Conservation (phyloP, 345 rosid species). For the Trapa bicornis region DNA sequence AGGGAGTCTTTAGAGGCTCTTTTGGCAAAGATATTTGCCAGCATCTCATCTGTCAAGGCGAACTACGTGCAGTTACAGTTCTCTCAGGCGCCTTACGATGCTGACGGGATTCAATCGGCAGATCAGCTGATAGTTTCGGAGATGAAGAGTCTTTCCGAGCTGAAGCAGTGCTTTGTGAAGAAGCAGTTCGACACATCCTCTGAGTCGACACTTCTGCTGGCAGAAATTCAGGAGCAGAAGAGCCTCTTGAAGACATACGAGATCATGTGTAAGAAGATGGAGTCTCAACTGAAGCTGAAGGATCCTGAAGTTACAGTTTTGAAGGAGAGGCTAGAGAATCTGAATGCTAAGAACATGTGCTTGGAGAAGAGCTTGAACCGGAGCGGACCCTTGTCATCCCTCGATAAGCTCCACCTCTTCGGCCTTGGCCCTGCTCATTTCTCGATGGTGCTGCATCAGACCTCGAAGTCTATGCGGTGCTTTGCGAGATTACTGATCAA, state of each 20-base stretch:
- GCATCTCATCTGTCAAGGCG: constrained; percentile 59
- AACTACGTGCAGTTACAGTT: constrained; percentile 67
- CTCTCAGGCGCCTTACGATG: constrained; percentile 79
- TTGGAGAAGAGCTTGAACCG: constrained; percentile 56
- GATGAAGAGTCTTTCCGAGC: constrained; percentile 57
- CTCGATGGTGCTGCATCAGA: constrained; percentile 32
- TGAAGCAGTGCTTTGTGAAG: constrained; percentile 66
- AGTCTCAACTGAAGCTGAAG: constrained; percentile 57
- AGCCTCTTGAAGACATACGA: constrained; percentile 49
- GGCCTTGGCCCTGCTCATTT: constrained; percentile 47
- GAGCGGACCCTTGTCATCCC: constrained; percentile 39
- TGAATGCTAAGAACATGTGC: constrained; percentile 26
- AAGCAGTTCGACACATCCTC: constrained; percentile 61
- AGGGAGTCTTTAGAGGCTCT: constrained; percentile 46
- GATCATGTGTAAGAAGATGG: constrained; percentile 57
- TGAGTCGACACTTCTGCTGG: constrained; percentile 34
- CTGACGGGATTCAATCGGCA: constrained; percentile 59
- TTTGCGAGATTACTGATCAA: constrained; percentile 48
- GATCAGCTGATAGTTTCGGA: constrained; percentile 47
- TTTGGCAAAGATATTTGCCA: constrained; percentile 65
- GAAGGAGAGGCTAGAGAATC: constrained; percentile 43
- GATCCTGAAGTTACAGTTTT: constrained; percentile 61
- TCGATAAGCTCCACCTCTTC: constrained; percentile 38
- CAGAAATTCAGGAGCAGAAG: constrained; percentile 72
- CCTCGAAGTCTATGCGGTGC: constrained; percentile 55